A percentile compares a stretch with the other conserved stretches of the same genome.
These are phyloP conservation scores for Vitis vinifera DNA, from an alignment of 164 flowering plant genomes.

Conservation along the genomic window DNA sequence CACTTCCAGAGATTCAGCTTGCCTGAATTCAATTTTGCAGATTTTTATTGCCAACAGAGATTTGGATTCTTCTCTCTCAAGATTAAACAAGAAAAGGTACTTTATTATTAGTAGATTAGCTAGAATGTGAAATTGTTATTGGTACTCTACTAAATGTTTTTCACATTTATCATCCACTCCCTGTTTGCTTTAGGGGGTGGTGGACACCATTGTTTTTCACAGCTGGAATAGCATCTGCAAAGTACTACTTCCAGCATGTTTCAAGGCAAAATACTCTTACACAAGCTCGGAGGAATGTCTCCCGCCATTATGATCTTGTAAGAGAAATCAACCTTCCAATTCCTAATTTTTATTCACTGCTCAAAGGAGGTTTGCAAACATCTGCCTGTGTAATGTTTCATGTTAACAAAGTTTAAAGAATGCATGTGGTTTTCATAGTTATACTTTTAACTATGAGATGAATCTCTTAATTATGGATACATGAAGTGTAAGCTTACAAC, in stretches of 20 bases:
- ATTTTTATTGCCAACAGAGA: constrained; percentile 82
- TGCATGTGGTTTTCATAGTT: too few species aligned
- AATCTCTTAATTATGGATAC: background rate
- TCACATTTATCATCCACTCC: background rate
- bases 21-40: constrained; percentile 39
- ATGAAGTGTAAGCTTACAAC: background rate
- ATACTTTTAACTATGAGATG: too few species aligned
- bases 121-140: background rate
- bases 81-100: constrained; percentile 54
- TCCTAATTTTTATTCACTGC: too few species aligned
- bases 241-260: constrained; percentile 64
- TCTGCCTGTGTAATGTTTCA: too few species aligned
- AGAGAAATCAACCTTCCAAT: background rate
- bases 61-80: constrained; percentile 35
- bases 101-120: background rate
- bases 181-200: constrained; percentile 73
- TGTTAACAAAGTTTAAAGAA: too few species aligned
- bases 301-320: constrained; percentile 94
- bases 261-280: constrained; percentile 81
- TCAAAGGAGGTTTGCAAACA: too few species aligned
- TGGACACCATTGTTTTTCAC: constrained; percentile 89
- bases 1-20: constrained; percentile 4
- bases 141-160: background rate
- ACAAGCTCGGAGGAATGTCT: constrained; percentile 89
- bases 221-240: constrained; percentile 85